phyloP scores from a whole-genome alignment of 331 rosid genomes.

The Prunus yedoensis region DNA sequence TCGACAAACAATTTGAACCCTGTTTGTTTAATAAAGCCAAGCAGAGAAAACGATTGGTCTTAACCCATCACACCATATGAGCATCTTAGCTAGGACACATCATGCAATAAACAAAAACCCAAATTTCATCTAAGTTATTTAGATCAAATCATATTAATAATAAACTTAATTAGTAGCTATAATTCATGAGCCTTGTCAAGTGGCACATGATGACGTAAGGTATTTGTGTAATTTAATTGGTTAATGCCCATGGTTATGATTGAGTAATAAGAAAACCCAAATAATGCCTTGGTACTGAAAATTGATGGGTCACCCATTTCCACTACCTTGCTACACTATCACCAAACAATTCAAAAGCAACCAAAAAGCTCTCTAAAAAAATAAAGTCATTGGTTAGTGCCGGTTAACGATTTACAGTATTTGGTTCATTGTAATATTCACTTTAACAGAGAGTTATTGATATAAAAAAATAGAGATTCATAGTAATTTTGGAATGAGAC shows the following conservation, averaged over 20 bases:
- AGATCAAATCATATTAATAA: not conserved
- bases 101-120: not conserved
- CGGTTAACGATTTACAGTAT: too few species aligned
- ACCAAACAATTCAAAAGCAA: slow-evolving; percentile 2
- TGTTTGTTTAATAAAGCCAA: slow-evolving; percentile 13
- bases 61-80: not conserved
- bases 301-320: not conserved
- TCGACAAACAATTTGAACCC: slow-evolving; percentile 9
- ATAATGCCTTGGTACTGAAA: not conserved
- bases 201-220: not conserved
- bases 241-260: not conserved
- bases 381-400: too few species aligned
- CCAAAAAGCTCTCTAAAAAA: not conserved
- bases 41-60: slow-evolving; percentile 12
- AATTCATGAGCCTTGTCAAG: not conserved
- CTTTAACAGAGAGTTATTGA: too few species aligned
- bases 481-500: too few species aligned
- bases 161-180: not conserved
- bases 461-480: too few species aligned
- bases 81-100: not conserved
- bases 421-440: too few species aligned
- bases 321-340: not conserved
- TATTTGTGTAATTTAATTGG: not conserved
- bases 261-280: not conserved
- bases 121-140: not conserved